phyloP scores from a whole-genome alignment of 495 filamentous ascomycete species.

The Acidiella bohemica region DNA sequence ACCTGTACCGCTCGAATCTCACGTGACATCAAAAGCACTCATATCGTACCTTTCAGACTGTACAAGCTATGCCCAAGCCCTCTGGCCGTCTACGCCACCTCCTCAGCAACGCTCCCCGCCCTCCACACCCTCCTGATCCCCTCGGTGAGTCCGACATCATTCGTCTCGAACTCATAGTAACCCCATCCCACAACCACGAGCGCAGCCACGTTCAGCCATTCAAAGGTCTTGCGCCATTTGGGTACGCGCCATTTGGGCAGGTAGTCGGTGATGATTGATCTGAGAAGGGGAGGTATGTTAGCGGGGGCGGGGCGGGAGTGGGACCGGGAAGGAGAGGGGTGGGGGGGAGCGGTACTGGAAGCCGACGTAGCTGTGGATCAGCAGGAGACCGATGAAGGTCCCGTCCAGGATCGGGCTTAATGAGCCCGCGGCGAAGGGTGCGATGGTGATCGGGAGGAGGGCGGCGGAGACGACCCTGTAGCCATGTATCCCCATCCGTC shows the following conservation, averaged over 20 bases:
- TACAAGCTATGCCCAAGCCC: no score
- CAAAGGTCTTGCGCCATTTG: conserved; percentile 44
- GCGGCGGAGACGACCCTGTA: conserved; percentile 53
- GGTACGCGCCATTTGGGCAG: conserved; percentile 60
- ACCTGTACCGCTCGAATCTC: no score
- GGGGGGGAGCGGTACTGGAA: no score
- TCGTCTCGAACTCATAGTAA: conserved; percentile 98
- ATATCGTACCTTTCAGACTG: no score
- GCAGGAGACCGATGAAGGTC: conserved; percentile 62
- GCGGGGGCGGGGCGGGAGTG: no score
- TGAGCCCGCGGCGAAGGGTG: conserved; percentile 81
- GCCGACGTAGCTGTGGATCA: conserved; percentile 89
- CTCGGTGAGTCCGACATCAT: conserved; percentile 89
- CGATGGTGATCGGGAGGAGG: conserved; percentile 73
- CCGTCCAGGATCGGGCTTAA: conserved; percentile 84
- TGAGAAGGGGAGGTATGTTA: no score
- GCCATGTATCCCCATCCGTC: background rate
- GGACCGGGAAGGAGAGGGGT: no score
- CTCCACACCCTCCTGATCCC: conserved; percentile 75
- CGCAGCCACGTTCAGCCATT: conserved; percentile 65
- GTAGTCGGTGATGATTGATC: conserved; percentile 78
- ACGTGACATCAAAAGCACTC: no score
- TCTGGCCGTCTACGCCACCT: no score
- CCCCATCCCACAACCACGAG: conserved; percentile 74
- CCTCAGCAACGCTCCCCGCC: conserved; percentile 30